Conservation (phyloP, 2,329 filamentous ascomycete species). For the Scedosporium boydii region DNA sequence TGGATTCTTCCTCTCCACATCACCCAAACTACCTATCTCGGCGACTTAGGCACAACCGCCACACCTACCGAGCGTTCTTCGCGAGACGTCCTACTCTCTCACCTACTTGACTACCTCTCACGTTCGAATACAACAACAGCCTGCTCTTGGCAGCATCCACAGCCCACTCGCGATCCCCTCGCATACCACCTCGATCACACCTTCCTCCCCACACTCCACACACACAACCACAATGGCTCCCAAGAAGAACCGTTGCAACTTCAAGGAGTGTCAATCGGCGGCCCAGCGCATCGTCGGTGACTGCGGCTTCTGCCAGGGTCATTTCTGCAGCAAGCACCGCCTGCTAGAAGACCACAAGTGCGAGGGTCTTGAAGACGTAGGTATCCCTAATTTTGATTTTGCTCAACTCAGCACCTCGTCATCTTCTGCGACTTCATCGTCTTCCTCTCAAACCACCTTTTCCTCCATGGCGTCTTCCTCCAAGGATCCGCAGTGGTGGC, state of each 20-base stretch:
- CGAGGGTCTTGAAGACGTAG: slow-evolving; percentile 77
- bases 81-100: neutral
- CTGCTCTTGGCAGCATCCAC: neutral
- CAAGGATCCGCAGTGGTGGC: slow-evolving; percentile 25
- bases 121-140: neutral
- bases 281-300: slow-evolving; percentile 93
- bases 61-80: neutral
- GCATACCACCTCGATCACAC: neutral
- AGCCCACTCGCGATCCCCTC: no score
- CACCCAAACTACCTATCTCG: neutral
- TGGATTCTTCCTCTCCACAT: neutral
- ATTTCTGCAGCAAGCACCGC: slow-evolving; percentile 92
- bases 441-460: slow-evolving; percentile 2
- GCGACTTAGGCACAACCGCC: neutral
- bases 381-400: slow-evolving; percentile 19
- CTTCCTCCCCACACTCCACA: slow-evolving; percentile 6
- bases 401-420: neutral
- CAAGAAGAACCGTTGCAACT: slow-evolving; percentile 76
- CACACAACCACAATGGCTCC: slow-evolving; percentile 43
- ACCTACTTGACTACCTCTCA: neutral
- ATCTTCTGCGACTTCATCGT: slow-evolving; percentile 10
- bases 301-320: slow-evolving; percentile 87
- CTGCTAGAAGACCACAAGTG: slow-evolving; percentile 93
- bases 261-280: slow-evolving; percentile 78
- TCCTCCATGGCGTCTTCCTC: slow-evolving; percentile 6